phyloP scores from a whole-genome alignment of 345 rosid species.

The Moricandia arvensis region DNA sequence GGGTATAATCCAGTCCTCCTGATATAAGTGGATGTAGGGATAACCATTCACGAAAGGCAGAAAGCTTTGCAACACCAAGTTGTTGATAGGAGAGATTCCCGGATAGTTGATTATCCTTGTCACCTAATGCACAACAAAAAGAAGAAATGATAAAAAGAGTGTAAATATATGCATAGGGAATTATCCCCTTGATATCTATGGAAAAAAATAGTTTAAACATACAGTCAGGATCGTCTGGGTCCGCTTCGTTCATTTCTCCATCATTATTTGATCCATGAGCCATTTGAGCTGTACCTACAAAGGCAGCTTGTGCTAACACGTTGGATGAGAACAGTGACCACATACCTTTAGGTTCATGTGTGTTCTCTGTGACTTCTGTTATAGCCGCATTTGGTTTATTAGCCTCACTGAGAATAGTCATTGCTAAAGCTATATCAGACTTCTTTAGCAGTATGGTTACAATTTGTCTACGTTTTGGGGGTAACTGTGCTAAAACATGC shows the following conservation, averaged over 20 bases:
- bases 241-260: constrained; percentile 30
- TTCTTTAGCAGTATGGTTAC: constrained; percentile 59
- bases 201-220: constrained; percentile 27
- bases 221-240: constrained; percentile 40
- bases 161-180: constrained; percentile 8
- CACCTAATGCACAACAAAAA: constrained; percentile 42
- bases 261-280: constrained; percentile 39
- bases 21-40: constrained; percentile 71
- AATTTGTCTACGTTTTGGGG: constrained; percentile 90
- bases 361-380: constrained; percentile 18
- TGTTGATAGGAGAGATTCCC: constrained; percentile 68
- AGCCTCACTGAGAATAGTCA: constrained; percentile 40
- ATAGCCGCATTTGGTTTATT: constrained; percentile 17
- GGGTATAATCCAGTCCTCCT: constrained; percentile 41
- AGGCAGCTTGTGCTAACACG: constrained; percentile 23
- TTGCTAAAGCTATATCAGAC: constrained; percentile 71
- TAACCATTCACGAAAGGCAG: constrained; percentile 83
- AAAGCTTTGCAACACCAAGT: constrained; percentile 91
- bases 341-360: constrained; percentile 33
- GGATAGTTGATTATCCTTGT: constrained; percentile 30
- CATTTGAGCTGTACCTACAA: constrained; percentile 27
- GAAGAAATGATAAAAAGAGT: constrained; percentile 4
- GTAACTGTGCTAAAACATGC: constrained; percentile 83
- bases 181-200: constrained; percentile 6
- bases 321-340: constrained; percentile 16